Base-by-base conservation (phyloP, 75 land plant species). In the Isoetes taiwanensis region DNA sequence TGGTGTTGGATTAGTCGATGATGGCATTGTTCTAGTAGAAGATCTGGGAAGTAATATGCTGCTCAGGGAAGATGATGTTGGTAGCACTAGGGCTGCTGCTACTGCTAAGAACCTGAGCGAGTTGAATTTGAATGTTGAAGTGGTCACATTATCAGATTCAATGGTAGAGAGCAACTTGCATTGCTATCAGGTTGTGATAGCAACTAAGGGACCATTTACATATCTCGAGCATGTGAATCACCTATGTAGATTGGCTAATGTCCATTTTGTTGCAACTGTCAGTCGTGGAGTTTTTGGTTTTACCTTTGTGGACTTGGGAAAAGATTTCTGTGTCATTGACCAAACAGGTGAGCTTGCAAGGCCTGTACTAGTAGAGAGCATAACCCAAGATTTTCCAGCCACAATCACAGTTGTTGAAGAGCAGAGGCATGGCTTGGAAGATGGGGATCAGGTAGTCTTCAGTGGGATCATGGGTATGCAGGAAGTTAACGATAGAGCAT, bases 401-500 rank as follows among this genome's bases (percentile, higher is more conserved):
- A 76, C 78, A 9, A 66, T 76, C 12, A 76, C 76, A 16, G 61
- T 76, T 16, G 76, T 76, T 12, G 78, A 76, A 56, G 78, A 76
- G 26, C 78, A 76, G 41, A 66, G 78, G 52, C 78, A 66, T 32
- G 78, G 77, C 0, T 57, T 76, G 1, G 66, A 61, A 27, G 71
- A 76, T 56, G 76, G 78, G 4, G 78, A 76, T 56, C 71, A 66
- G 28, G 76, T 76, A 9, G 35, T 66, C 37, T 62, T 76, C 35
- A 58, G 64, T 56, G 78, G 76, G 24, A 46, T 76, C 16, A 66
- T 52, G 26, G 78, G 78, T 2, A 76, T 76, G 78, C 71, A 66
- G 43, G 76, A 72, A 27, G 25, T 76, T 14, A 72, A 72, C 30
- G 61, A 66, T 2, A 26, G 28, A 1, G 31, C 20, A 20, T 67